These are phyloP conservation scores for Desmodesmus armatus DNA, from an alignment of 139 green algal genomes.

Conservation along the genomic window DNA sequence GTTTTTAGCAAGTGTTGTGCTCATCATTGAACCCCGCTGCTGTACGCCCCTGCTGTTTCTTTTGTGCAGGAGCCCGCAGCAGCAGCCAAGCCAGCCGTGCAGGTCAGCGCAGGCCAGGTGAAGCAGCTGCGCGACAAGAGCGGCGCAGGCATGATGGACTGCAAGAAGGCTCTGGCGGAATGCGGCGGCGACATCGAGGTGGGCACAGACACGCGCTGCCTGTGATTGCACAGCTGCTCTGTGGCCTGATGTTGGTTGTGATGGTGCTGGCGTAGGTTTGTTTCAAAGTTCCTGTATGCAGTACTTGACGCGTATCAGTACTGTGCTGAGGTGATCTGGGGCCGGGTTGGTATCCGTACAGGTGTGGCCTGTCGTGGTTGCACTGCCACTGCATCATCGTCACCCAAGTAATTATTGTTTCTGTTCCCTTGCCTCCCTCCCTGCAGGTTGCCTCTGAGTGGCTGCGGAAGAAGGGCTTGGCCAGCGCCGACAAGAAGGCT, in stretches of 20 bases:
- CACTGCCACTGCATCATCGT: too few relatives aligned
- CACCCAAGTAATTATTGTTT: too few relatives aligned
- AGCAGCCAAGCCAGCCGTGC: conserved; percentile 49
- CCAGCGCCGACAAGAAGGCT: conserved; percentile 97
- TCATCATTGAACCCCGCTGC: neutral
- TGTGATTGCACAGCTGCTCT: too few relatives aligned
- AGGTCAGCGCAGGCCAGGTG: conserved; percentile 79
- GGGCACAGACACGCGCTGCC: too few relatives aligned
- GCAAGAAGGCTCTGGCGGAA: conserved; percentile 94
- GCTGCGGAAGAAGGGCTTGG: conserved; percentile 98
- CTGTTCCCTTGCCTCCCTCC: too few relatives aligned
- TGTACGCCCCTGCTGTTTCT: neutral
- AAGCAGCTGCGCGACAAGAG: conserved; percentile 91
- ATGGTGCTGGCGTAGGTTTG: too few relatives aligned
- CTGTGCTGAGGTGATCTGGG: too few relatives aligned
- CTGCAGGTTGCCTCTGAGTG: conserved; percentile 73
- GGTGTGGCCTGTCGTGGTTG: too few relatives aligned
- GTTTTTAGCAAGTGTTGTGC: neutral
- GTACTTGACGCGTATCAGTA: too few relatives aligned
- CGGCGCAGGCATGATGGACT: conserved; percentile 98
- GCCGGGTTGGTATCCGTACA: too few relatives aligned
- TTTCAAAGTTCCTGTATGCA: too few relatives aligned
- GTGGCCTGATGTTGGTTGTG: too few relatives aligned
- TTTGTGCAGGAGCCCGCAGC: conserved; percentile 16
- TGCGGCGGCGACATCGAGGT: conserved; percentile 84